Conservation (phyloP, 192 early-diverging fungal species). For the Obelidium mucronatum region DNA sequence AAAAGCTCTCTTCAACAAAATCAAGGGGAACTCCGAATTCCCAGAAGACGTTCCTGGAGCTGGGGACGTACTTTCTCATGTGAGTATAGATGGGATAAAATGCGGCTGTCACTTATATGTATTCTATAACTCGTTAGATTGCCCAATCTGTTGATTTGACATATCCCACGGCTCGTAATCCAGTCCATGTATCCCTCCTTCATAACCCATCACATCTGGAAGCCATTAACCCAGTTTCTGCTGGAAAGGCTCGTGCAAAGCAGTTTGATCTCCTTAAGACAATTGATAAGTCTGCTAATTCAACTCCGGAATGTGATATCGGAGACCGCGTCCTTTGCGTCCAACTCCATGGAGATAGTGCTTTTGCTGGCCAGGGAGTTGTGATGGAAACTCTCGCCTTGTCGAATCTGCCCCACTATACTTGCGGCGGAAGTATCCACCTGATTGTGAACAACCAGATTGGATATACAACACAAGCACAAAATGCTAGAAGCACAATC, state of each 20-base stretch:
- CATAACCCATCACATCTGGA: slow-evolving; percentile 98
- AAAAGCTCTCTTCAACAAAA: slow-evolving; percentile 88
- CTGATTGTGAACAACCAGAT: slow-evolving; percentile 99
- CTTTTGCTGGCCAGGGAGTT: slow-evolving; percentile 75
- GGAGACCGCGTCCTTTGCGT: slow-evolving; percentile 95
- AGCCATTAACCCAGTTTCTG: slow-evolving; percentile 94
- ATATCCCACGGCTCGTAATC: slow-evolving; percentile 60
- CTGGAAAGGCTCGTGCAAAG: slow-evolving; percentile 94
- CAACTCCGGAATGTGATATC: slow-evolving; percentile 70
- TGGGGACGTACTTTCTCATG: slow-evolving; percentile 93
- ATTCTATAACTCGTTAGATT: too few relatives aligned
- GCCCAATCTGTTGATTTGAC: slow-evolving; percentile 67
- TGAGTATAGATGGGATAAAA: too few relatives aligned
- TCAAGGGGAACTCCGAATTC: slow-evolving; percentile 93
- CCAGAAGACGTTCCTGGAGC: slow-evolving; percentile 77
- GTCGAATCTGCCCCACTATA: slow-evolving; percentile 95
- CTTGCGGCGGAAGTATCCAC: slow-evolving; percentile 94
- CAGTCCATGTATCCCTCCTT: slow-evolving; percentile 86
- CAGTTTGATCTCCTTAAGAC: slow-evolving; percentile 74
- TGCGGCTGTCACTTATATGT: too few relatives aligned
- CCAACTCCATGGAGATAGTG: slow-evolving; percentile 95
- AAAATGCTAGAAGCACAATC: slow-evolving; percentile 89
- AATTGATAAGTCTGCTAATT: background rate
- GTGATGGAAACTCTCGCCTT: slow-evolving; percentile 96
- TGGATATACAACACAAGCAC: slow-evolving; percentile 93